A percentile compares a stretch with the other conserved stretches of the same genome.
Evolutionary conservation across 257 asterid genomes (phyloP).

Genomic region (Echium plantagineum): DNA sequence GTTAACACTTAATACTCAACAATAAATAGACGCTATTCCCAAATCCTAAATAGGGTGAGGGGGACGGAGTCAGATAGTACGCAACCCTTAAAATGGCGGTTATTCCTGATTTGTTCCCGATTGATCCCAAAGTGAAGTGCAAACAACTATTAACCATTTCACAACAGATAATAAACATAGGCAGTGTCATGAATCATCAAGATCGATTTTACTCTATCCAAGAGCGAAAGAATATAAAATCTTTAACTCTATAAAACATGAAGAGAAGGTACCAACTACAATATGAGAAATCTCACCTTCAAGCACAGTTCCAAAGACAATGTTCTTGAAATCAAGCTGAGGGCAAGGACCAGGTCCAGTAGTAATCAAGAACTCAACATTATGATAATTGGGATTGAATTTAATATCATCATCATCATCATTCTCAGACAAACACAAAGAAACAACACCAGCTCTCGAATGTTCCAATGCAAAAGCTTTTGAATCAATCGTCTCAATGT

Average conservation of each 20-base stretch:
- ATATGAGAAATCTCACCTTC: conserved; percentile 43
- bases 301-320: conserved; percentile 82
- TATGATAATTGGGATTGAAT: conserved; percentile 60
- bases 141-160: too few species aligned
- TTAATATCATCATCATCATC: conserved; percentile 72
- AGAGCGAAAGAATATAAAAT: neutral
- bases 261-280: neutral
- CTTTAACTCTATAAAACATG: too few species aligned
- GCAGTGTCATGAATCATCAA: too few species aligned
- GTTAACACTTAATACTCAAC: too few species aligned
- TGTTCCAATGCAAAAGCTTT: conserved; percentile 60
- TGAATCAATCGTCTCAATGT: conserved; percentile 58
- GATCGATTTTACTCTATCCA: too few species aligned
- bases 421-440: conserved; percentile 74
- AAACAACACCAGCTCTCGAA: conserved; percentile 57
- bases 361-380: conserved; percentile 87
- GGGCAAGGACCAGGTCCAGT: conserved; percentile 93
- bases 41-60: too few species aligned
- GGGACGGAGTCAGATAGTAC: too few species aligned
- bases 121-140: too few species aligned
- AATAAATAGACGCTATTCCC: too few species aligned
- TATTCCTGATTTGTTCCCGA: too few species aligned
- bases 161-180: too few species aligned
- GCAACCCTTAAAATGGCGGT: too few species aligned
- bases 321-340: conserved; percentile 70